These are phyloP conservation scores for Penicillium thymicola DNA, from an alignment of 2,329 filamentous ascomycete genomes.

Conservation along the genomic window DNA sequence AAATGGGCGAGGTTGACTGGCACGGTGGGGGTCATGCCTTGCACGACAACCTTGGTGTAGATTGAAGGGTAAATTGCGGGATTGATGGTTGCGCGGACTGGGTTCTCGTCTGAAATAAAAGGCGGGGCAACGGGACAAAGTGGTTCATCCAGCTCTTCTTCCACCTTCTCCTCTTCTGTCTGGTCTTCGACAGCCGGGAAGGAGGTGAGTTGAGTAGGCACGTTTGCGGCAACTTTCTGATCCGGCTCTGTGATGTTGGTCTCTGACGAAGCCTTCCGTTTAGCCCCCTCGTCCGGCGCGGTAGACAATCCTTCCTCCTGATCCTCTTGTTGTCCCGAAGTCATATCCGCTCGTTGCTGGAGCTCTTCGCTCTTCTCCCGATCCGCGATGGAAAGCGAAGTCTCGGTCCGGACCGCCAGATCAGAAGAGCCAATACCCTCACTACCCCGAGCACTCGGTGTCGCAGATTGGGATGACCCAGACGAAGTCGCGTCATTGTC, in stretches of 20 bases:
- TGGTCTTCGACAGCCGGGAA: constrained; percentile 11
- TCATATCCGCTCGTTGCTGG: constrained; percentile 7
- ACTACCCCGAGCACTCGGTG: background rate
- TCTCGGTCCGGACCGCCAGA: constrained; percentile 22
- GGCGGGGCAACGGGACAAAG: constrained; percentile 71
- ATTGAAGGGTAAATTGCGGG: constrained; percentile 73
- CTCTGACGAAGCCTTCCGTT: constrained; percentile 25
- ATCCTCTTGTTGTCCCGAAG: constrained; percentile 12
- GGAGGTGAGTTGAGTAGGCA: constrained; percentile 36
- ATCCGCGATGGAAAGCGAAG: constrained; percentile 23
- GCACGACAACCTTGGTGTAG: constrained; percentile 82
- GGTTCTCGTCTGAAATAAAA: constrained; percentile 68
- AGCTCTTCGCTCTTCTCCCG: constrained; percentile 14
- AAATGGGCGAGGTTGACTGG: constrained; percentile 85
- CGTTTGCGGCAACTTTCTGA: constrained; percentile 37
- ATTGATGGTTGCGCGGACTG: constrained; percentile 73
- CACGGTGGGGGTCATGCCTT: constrained; percentile 75
- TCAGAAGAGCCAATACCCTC: constrained; percentile 6
- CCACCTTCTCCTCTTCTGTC: constrained; percentile 33
- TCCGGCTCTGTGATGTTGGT: constrained; percentile 27
- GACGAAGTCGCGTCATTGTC: constrained; percentile 2
- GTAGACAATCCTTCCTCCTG: constrained; percentile 23
- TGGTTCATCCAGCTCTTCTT: constrained; percentile 49
- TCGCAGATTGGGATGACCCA: background rate
- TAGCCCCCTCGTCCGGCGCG: constrained; percentile 20